Evolutionary conservation across 306 rosid genomes (phyloP).

Genomic region (Castanea sativa): DNA sequence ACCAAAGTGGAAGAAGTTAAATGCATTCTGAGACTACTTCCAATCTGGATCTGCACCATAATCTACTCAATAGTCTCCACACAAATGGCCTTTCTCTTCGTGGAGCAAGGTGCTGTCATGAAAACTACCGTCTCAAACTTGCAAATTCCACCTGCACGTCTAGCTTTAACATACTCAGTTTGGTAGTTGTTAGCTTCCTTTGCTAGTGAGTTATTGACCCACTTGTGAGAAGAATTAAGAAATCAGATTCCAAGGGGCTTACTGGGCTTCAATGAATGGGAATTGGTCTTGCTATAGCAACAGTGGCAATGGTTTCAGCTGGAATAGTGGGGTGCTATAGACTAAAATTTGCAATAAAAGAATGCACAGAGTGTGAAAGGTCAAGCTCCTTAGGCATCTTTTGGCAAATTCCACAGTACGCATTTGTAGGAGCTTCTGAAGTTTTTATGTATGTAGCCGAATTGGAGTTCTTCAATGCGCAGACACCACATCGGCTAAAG

Average conservation of each 20-base stretch:
- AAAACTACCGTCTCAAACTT: slow-evolving; percentile 68
- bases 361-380: slow-evolving; percentile 57
- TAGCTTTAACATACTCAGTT: slow-evolving; percentile 90
- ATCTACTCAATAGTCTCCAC: slow-evolving; percentile 93
- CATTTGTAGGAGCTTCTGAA: slow-evolving; percentile 94
- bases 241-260: slow-evolving; percentile 65
- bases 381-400: slow-evolving; percentile 87
- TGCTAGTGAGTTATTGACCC: slow-evolving; percentile 85
- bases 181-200: slow-evolving; percentile 79
- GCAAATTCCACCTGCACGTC: slow-evolving; percentile 89
- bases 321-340: slow-evolving; percentile 86
- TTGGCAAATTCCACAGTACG: slow-evolving; percentile 96
- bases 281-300: slow-evolving; percentile 83
- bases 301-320: slow-evolving; percentile 89
- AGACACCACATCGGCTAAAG: slow-evolving; percentile 91
- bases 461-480: slow-evolving; percentile 94
- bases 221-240: slow-evolving; percentile 58
- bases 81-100: slow-evolving; percentile 97
- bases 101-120: slow-evolving; percentile 99
- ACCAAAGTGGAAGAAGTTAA: slow-evolving; percentile 95
- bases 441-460: slow-evolving; percentile 98
- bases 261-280: slow-evolving; percentile 98
- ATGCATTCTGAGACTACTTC: slow-evolving; percentile 90
- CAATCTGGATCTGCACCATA: slow-evolving; percentile 98
- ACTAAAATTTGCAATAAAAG: slow-evolving; percentile 65